Conservation (phyloP, 768 basidiomycete genomes). For the Leccinum aurantiacum region DNA sequence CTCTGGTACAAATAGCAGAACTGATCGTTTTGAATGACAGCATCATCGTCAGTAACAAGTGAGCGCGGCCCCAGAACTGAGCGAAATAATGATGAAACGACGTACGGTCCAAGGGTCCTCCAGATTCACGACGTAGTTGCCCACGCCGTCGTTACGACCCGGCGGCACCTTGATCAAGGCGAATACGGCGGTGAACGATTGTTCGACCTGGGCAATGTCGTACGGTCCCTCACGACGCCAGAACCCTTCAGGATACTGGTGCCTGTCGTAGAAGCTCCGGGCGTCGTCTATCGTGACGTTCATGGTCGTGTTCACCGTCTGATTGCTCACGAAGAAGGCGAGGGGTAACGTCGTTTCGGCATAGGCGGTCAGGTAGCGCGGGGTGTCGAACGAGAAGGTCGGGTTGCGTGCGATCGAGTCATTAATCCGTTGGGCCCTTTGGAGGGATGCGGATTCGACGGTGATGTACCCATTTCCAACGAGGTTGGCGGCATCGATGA, state of each 20-base stretch:
- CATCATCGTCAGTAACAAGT: constrained; percentile 2
- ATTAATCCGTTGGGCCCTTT: constrained; percentile 23
- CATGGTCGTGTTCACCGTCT: constrained; percentile 19
- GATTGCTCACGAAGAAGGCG: constrained; percentile 27
- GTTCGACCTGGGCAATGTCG: background rate
- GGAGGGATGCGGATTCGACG: constrained; percentile 21
- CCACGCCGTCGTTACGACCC: constrained; percentile 19
- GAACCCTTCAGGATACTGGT: too few relatives aligned
- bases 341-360: constrained; percentile 25
- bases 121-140: constrained; percentile 15
- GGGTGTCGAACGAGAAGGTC: constrained; percentile 21
- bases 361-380: constrained; percentile 22
- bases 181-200: constrained; percentile 1
- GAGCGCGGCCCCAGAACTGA: too few relatives aligned
- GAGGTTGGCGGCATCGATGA: constrained; percentile 17
- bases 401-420: constrained; percentile 29
- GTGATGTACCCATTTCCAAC: constrained; percentile 23
- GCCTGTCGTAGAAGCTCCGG: background rate
- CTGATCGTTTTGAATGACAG: constrained; percentile 2
- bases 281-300: constrained; percentile 11
- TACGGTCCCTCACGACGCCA: constrained; percentile 10
- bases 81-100: background rate
- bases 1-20: constrained; percentile 21
- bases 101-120: constrained; percentile 16
- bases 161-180: constrained; percentile 8